A percentile compares a stretch with the other conserved stretches of the same genome.
phyloP scores from a whole-genome alignment of 116 monocot genomes.

The Posidonia oceanica region DNA sequence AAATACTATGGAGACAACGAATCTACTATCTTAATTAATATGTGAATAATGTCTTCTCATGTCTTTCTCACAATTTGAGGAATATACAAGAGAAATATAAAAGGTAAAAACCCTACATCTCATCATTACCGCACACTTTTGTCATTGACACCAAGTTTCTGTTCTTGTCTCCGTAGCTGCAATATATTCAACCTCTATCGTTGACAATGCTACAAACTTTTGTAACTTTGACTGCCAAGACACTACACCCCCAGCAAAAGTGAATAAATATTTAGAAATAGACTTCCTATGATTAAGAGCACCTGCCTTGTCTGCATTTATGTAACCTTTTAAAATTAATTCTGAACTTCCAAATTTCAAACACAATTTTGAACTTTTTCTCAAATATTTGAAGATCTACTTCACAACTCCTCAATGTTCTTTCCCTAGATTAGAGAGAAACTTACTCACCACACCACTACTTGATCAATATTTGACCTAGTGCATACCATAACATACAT shows the following conservation, averaged over 20 bases:
- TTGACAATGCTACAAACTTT: too few species aligned
- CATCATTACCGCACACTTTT: too few species aligned
- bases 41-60: too few species aligned
- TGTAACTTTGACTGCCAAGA: too few species aligned
- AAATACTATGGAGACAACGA: too few species aligned
- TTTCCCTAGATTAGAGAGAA: constrained; percentile 6
- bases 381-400: constrained; percentile 15
- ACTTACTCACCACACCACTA: constrained; percentile 9
- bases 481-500: constrained; percentile 22
- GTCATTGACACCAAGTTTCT: too few species aligned
- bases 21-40: too few species aligned
- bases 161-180: too few species aligned
- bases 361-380: background rate
- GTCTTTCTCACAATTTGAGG: too few species aligned
- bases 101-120: too few species aligned
- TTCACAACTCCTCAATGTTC: constrained; percentile 18
- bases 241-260: background rate
- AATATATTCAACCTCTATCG: too few species aligned
- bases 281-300: constrained; percentile 12
- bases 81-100: too few species aligned
- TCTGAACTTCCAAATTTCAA: constrained; percentile 5
- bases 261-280: constrained; percentile 11
- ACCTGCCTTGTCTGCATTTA: constrained; percentile 6
- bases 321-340: constrained; percentile 2
- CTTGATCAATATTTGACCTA: constrained; percentile 4